Conservation (phyloP, 2,329 filamentous ascomycete genomes). For the Orbilia brochopaga region DNA sequence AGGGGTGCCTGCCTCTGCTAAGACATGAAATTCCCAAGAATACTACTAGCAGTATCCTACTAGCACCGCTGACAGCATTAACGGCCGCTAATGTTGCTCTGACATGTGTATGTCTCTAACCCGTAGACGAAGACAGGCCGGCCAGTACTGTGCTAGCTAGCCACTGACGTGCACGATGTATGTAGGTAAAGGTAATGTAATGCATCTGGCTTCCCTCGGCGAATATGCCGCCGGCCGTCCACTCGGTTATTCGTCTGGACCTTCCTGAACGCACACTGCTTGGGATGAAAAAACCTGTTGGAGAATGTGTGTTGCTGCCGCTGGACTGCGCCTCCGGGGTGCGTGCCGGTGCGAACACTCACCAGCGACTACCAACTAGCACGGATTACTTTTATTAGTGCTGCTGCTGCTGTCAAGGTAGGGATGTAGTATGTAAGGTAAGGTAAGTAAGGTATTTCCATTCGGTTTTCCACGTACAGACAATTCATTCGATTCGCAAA, state of each 20-base stretch:
- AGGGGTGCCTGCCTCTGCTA: no score
- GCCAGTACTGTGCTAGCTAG: no score
- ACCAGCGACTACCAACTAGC: no score
- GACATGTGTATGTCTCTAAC: no score
- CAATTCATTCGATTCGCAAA: neutral
- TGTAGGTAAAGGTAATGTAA: slow-evolving; percentile 6
- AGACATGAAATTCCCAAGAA: no score
- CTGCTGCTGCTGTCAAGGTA: slow-evolving; percentile 21
- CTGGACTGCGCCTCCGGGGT: slow-evolving; percentile 33
- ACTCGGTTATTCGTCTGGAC: slow-evolving; percentile 45
- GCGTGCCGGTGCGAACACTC: neutral
- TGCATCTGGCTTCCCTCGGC: slow-evolving; percentile 24
- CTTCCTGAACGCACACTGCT: slow-evolving; percentile 28
- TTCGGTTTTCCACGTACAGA: slow-evolving; percentile 8
- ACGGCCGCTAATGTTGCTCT: slow-evolving; percentile 43
- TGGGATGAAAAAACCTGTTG: slow-evolving; percentile 41
- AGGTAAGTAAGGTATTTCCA: neutral
- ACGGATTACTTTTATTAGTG: slow-evolving; percentile 35
- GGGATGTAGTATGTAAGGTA: neutral
- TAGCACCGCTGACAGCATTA: no score
- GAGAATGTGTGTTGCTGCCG: slow-evolving; percentile 50
- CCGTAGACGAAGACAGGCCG: no score
- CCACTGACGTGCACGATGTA: no score
- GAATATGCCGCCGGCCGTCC: slow-evolving; percentile 22
- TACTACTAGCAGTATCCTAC: no score